Evolutionary conservation across 2,329 filamentous ascomycete species (phyloP).

Genomic region (Apiospora sp.): DNA sequence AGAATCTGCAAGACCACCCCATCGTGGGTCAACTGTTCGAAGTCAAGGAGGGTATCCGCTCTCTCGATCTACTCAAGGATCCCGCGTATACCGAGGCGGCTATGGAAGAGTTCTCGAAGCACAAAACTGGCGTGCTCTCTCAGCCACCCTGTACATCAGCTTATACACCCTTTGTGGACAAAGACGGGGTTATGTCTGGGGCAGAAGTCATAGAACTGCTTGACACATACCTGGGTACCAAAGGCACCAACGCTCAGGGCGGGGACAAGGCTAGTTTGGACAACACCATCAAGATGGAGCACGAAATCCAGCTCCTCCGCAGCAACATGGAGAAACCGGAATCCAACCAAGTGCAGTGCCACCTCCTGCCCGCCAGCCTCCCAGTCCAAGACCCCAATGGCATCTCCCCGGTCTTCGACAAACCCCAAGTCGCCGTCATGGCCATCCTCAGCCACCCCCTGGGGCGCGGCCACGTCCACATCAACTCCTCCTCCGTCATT

Average conservation of each 20-base stretch:
- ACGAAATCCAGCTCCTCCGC: conserved; percentile 36
- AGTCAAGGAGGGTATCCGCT: conserved; percentile 26
- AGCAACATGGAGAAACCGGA: conserved; percentile 40
- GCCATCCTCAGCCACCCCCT: conserved; percentile 68
- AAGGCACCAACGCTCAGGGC: conserved; percentile 2
- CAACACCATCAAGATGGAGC: neutral
- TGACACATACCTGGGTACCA: conserved; percentile 32
- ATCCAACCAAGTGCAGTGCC: conserved; percentile 6
- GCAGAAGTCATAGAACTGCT: conserved; percentile 39
- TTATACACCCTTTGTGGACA: conserved; percentile 45
- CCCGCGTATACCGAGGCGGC: conserved; percentile 42
- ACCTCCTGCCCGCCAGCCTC: conserved; percentile 23
- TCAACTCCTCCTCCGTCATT: conserved; percentile 51
- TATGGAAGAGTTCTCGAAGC: conserved; percentile 46
- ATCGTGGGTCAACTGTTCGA: conserved; percentile 49
- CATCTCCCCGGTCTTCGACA: conserved; percentile 42
- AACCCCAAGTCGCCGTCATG: conserved; percentile 62
- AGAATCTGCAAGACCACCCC: conserved; percentile 55
- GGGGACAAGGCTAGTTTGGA: neutral
- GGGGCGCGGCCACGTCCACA: conserved; percentile 66
- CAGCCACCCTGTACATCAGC: conserved; percentile 49
- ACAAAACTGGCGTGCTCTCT: conserved; percentile 44
- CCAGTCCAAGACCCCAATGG: conserved; percentile 40
- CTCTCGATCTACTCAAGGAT: conserved; percentile 40
- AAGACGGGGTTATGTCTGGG: conserved; percentile 35